Evolutionary conservation across 2,329 filamentous ascomycete species (phyloP).

Genomic region (Rhinocladiella similis): DNA sequence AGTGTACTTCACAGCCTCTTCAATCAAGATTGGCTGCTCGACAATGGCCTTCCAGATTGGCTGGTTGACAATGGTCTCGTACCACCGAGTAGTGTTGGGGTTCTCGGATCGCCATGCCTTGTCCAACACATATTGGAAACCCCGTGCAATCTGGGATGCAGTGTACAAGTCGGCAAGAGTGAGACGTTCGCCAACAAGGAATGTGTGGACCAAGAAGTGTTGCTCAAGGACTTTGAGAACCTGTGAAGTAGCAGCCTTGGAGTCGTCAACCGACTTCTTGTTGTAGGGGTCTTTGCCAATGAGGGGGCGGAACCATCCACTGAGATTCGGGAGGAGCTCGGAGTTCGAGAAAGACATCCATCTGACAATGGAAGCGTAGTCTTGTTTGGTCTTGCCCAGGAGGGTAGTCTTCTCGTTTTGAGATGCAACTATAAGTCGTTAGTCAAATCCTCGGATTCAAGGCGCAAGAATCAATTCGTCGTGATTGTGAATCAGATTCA

Average conservation of each 20-base stretch:
- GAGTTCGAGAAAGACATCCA: slow-evolving; percentile 98
- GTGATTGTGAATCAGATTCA: slow-evolving; percentile 67
- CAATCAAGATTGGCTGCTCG: slow-evolving; percentile 73
- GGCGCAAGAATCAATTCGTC: background rate
- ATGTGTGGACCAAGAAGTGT: slow-evolving; percentile 90
- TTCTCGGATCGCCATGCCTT: slow-evolving; percentile 80
- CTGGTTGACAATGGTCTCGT: slow-evolving; percentile 89
- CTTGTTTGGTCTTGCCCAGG: slow-evolving; percentile 99
- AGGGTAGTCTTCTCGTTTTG: slow-evolving; percentile 99
- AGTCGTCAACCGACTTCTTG: slow-evolving; percentile 93
- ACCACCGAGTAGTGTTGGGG: slow-evolving; percentile 92
- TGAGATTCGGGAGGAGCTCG: slow-evolving; percentile 74
- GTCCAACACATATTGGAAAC: slow-evolving; percentile 93
- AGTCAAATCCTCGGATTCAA: slow-evolving; percentile 25
- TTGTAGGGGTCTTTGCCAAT: slow-evolving; percentile 83
- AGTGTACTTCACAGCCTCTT: slow-evolving; percentile 72
- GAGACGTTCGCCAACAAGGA: slow-evolving; percentile 95
- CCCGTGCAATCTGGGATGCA: slow-evolving; percentile 75
- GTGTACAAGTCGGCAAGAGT: slow-evolving; percentile 93
- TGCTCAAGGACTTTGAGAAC: slow-evolving; percentile 74
- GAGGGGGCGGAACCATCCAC: slow-evolving; percentile 83
- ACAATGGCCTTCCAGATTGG: slow-evolving; percentile 82
- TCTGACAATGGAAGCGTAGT: slow-evolving; percentile 96
- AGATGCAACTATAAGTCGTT: slow-evolving; percentile 71
- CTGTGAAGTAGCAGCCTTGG: slow-evolving; percentile 67